Conservation (phyloP, 2,329 filamentous ascomycete species). For the Claviceps sorghi region DNA sequence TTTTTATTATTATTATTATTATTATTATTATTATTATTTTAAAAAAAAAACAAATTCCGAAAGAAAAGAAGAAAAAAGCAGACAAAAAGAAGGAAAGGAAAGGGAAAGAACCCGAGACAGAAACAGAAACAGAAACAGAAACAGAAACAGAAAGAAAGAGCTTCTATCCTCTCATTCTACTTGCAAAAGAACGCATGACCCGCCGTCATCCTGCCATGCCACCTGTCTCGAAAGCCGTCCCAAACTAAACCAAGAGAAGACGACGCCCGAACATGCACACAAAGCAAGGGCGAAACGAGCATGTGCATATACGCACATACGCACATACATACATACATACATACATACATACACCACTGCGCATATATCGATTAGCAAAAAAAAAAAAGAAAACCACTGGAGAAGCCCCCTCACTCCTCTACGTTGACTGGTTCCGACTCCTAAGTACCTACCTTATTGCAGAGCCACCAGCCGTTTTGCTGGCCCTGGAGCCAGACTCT, state of each 20-base stretch:
- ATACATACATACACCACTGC: neutral
- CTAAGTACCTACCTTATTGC: neutral
- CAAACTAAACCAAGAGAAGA: neutral
- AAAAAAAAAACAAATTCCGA: too few species aligned
- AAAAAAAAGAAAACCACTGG: neutral
- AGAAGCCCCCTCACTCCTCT: neutral
- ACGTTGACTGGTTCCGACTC: neutral
- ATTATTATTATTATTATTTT: too few species aligned
- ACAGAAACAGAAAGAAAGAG: neutral
- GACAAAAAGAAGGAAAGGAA: too few species aligned
- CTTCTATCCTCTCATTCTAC: neutral
- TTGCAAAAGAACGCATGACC: neutral
- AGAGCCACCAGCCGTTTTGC: neutral
- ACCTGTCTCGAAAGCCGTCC: neutral
- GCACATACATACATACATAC: too few species aligned
- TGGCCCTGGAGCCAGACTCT: neutral
- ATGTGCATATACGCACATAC: neutral
- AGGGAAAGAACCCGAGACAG: too few species aligned
- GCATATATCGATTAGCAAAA: too few species aligned
- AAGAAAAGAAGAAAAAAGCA: too few species aligned
- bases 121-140: neutral
- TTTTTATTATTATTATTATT: too few species aligned
- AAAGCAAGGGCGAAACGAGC: neutral
- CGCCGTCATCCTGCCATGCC: too few species aligned
- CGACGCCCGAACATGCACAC: neutral